Evolutionary conservation across 371 early-diverging fungal species (phyloP), one percentile per base, ranked within the genome.

Genomic region (Batkoa obscura): DNA sequence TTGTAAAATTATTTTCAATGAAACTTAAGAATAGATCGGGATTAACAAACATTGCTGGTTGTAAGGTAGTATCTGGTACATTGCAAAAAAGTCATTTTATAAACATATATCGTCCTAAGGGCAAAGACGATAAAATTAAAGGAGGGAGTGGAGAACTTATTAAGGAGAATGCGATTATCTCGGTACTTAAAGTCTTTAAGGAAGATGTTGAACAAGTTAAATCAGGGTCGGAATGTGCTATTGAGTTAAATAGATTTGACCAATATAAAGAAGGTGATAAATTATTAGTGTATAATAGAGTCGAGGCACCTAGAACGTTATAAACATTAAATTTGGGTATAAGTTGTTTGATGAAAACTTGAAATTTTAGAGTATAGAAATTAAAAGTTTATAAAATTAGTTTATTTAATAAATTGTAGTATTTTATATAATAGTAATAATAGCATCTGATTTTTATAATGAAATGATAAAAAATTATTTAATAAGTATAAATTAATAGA

Each of bases 201-300:
- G 86, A 89, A 49, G 90, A 91, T 55, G 80, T 92, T 43, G 66
- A 68, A 33, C 90, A 91, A 68, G 88, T 82, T 30, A 74, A 78
- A 55, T 90, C 90, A 67, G 93, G 93, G 1, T 65, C 83, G 23
- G 95, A 95, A 68, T 93, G 93, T 61, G 94, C 93, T 35, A 83
- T 93, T 68, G 76, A 80, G 39, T 83, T 95, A 70, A 83, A 80
- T 17, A 83, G 80, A 2, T 90, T 86, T 61, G 67, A 67, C 2
- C 80, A 76, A 8, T 73, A 87, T 57, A 66, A 79, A 63, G 77
- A 72, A n/a, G 92, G 90, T 1, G 95, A 93, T 71, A 59, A 80
- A 12, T 78, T 94, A 59, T 84, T 88, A 63, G 72, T 75, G 55
- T 59, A 76, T 41, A 69, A 71, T 60, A 71, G 70, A 42, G 68